Conservation (phyloP, 2,329 filamentous ascomycete species). For the Cladophialophora psammophila region DNA sequence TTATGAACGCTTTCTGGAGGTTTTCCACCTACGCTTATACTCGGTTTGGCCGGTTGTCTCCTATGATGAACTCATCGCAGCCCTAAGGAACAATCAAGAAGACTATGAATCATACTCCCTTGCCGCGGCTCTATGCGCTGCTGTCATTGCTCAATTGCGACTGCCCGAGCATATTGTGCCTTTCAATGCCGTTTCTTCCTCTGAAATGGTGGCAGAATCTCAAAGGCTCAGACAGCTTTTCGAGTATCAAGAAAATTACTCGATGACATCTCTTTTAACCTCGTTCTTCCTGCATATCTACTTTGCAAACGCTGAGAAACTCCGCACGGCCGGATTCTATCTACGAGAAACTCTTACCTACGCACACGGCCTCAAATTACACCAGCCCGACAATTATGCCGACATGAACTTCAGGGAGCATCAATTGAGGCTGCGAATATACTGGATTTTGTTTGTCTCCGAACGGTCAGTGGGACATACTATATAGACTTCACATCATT, state of each 20-base stretch:
- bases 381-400: slow-evolving; percentile 54
- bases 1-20: slow-evolving; percentile 9
- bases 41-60: slow-evolving; percentile 17
- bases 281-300: slow-evolving; percentile 63
- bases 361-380: slow-evolving; percentile 59
- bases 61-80: slow-evolving; percentile 4
- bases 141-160: slow-evolving; percentile 22
- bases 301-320: slow-evolving; percentile 49
- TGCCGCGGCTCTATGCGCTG: slow-evolving; percentile 16
- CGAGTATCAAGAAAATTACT: slow-evolving; percentile 20
- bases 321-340: slow-evolving; percentile 53
- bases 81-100: slow-evolving; percentile 1
- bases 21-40: slow-evolving; percentile 11
- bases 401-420: slow-evolving; percentile 50
- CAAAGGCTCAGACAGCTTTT: slow-evolving; percentile 13
- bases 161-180: slow-evolving; percentile 9
- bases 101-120: slow-evolving; percentile 20
- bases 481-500: not conserved
- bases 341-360: slow-evolving; percentile 61
- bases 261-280: slow-evolving; percentile 48
- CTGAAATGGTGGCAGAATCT: slow-evolving; percentile 11
- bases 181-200: slow-evolving; percentile 7
- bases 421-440: slow-evolving; percentile 55
- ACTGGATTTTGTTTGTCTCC: slow-evolving; percentile 61
- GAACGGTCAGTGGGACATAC: slow-evolving; percentile 40